Evolutionary conservation across 352 stramenopile species (phyloP).

Genomic region (Pythium rhizo-oryzae): DNA sequence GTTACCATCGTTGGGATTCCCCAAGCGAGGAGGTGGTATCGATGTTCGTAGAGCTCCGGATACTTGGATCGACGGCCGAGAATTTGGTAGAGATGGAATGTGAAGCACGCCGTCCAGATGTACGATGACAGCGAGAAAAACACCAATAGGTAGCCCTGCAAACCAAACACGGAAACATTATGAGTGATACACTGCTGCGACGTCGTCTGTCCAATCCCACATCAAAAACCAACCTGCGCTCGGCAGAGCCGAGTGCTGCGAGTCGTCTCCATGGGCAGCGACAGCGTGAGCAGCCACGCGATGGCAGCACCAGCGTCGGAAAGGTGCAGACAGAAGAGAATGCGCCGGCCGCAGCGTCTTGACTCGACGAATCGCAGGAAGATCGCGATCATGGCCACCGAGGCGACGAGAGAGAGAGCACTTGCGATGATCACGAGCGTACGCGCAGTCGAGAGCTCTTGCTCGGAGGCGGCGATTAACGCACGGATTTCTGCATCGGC

Average conservation of each 20-base stretch:
- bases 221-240: constrained; percentile 36
- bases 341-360: constrained; percentile 55
- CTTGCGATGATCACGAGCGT: constrained; percentile 45
- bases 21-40: constrained; percentile 74
- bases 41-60: constrained; percentile 65
- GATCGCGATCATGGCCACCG: constrained; percentile 52
- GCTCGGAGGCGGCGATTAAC: constrained; percentile 1
- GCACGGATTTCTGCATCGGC: constrained; percentile 13
- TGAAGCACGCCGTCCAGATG: constrained; percentile 77
- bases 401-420: constrained; percentile 42
- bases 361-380: constrained; percentile 71
- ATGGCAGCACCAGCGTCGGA: constrained; percentile 48
- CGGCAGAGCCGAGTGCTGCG: constrained; percentile 32
- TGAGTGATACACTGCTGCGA: neutral
- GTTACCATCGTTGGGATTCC: constrained; percentile 52
- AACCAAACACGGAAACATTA: constrained; percentile 18
- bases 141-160: constrained; percentile 60
- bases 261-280: constrained; percentile 29
- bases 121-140: constrained; percentile 74
- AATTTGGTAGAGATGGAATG: constrained; percentile 77
- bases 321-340: constrained; percentile 69
- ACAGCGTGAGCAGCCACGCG: constrained; percentile 60
- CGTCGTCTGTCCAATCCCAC: no score
- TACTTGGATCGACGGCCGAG: constrained; percentile 48
- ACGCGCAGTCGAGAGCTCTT: constrained; percentile 44